Base-by-base conservation (phyloP, 1,139 yeast genomes). In the Hansenula sp. region DNA sequence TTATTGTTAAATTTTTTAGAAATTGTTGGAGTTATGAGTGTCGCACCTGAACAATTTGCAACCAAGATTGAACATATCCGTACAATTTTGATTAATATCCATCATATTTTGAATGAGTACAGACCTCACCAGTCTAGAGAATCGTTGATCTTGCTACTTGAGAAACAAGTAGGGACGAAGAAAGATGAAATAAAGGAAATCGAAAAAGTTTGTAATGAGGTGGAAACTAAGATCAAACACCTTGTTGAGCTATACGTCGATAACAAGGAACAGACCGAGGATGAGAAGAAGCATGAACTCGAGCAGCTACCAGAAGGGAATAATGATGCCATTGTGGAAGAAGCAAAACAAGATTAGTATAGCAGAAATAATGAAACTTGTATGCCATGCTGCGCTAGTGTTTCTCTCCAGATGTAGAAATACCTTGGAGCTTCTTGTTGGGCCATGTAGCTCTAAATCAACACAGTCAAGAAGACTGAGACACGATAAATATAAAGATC, bases 111-210 rank as follows among this genome's bases (percentile, higher is more conserved):
- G 48, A 89, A 89, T 62, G 88, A 88, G 44, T 89, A 88, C 63
- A 70, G 96, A 46, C 96, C 96, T 0, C 96, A 89, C 61, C 96
- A 89, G 59, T 82, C 91, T 8, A 71, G 96, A 38, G 96, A 89
- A 56, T 81, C 89, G 47, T 72, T 89, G 52, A 83, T 86, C 40
- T 71, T 83, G 74, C 67, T 86, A 44, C 68, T 89, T 61, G 81
- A 77, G 56, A 81, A 79, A 43, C 85, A 82, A 56, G 72, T 84
- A 25, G 80, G 74, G 40, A 62, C 67, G 36, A 81, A 81, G 53
- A 68, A 65, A 47, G 57, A 59, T 10, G 87, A 82, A 53, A 80
- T 81, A n/a, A 62, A 61, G 24, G 63, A 68, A 33, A 79, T 81
- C 27, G 76, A 79, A 35, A 61, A 59, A 24, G 74, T 71, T 3